phyloP scores from a whole-genome alignment of 2,329 filamentous ascomycete species.

The Dactylellina sp. region DNA sequence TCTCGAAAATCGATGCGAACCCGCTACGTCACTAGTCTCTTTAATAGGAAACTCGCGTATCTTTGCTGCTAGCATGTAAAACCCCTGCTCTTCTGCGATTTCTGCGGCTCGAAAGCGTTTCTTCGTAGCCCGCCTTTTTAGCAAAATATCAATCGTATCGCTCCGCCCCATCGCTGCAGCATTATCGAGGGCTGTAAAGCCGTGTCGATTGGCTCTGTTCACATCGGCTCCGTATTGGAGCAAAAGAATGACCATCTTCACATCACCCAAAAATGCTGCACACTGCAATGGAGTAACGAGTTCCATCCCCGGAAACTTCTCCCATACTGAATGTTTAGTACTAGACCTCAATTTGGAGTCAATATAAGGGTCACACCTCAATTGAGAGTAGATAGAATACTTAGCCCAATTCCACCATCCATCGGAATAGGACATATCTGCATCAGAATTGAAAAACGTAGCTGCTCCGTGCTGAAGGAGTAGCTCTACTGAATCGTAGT shows the following conservation, averaged over 20 bases:
- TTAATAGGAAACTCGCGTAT: conserved; percentile 15
- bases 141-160: conserved; percentile 17
- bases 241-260: conserved; percentile 15
- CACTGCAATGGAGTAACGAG: conserved; percentile 14
- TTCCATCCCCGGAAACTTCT: too few relatives aligned
- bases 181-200: conserved; percentile 17
- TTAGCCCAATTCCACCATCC: too few relatives aligned
- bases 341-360: too few relatives aligned
- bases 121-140: conserved; percentile 12
- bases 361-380: too few relatives aligned
- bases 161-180: conserved; percentile 6
- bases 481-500: not conserved
- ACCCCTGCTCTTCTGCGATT: conserved; percentile 10
- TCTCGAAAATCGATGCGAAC: too few relatives aligned
- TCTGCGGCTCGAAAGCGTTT: conserved; percentile 18
- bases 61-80: conserved; percentile 6
- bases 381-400: too few relatives aligned
- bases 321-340: too few relatives aligned
- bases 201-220: not conserved
- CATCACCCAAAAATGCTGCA: conserved; percentile 1
- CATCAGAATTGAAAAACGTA: not conserved
- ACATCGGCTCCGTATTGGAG: conserved; percentile 14
- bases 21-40: too few relatives aligned
- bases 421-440: not conserved
- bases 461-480: conserved; percentile 8